Conservation (phyloP, 2,329 filamentous ascomycete species). For the Magnaporthiopsis poae region DNA sequence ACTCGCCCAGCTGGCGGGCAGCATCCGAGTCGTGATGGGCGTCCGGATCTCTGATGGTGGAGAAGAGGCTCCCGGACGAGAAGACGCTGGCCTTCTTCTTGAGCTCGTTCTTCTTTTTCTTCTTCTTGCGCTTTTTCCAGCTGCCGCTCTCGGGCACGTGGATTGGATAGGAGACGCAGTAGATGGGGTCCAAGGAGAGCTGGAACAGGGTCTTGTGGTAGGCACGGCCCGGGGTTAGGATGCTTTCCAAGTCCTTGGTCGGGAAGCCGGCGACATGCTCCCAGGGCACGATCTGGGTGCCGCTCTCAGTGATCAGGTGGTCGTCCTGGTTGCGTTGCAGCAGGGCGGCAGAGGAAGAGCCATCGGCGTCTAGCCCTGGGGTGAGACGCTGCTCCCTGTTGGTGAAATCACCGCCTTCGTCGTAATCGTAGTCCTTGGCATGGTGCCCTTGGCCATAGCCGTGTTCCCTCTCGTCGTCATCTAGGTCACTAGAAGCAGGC, state of each 20-base stretch:
- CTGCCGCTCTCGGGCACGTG: slow-evolving; percentile 69
- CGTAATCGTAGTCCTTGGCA: slow-evolving; percentile 19
- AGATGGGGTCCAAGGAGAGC: slow-evolving; percentile 67
- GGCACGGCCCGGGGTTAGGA: slow-evolving; percentile 64
- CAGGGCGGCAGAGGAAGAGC: slow-evolving; percentile 27
- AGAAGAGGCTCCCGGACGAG: not conserved
- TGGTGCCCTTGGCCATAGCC: slow-evolving; percentile 24
- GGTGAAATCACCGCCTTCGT: slow-evolving; percentile 40
- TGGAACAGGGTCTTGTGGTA: slow-evolving; percentile 79
- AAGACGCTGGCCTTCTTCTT: slow-evolving; percentile 18
- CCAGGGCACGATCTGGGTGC: slow-evolving; percentile 54
- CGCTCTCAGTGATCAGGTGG: slow-evolving; percentile 44
- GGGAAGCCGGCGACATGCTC: slow-evolving; percentile 65
- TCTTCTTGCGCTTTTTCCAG: slow-evolving; percentile 59
- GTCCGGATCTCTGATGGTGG: slow-evolving; percentile 17
- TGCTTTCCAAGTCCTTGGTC: slow-evolving; percentile 67
- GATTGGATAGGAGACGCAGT: slow-evolving; percentile 73
- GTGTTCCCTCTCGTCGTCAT: slow-evolving; percentile 20
- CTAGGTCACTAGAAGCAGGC: slow-evolving; percentile 13
- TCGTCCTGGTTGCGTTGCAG: slow-evolving; percentile 42
- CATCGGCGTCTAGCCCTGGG: slow-evolving; percentile 20
- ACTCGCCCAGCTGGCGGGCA: slow-evolving; percentile 12
- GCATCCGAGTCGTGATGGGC: slow-evolving; percentile 16
- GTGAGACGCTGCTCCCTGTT: slow-evolving; percentile 34
- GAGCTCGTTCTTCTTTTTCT: slow-evolving; percentile 23